Percentiles rank a stretch among this genome's conserved stretches.
Conservation (phyloP, 208 protist species). For the Acanthamoeba healyi region DNA sequence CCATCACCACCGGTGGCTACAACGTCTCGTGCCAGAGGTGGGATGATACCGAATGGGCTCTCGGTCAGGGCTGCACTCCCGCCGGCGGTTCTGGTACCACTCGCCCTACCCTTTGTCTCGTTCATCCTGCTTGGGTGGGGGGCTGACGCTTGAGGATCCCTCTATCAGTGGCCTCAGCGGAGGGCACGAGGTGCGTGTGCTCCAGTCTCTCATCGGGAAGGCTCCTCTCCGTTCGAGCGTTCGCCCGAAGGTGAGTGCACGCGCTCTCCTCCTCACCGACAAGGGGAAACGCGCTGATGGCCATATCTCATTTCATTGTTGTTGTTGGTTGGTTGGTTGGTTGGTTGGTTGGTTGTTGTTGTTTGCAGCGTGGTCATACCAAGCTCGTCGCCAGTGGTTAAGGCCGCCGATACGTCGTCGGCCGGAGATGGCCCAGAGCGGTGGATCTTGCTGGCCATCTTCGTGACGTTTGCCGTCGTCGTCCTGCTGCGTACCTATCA, state of each 20-base stretch:
- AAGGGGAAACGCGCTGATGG: too few relatives aligned
- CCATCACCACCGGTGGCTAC: not conserved
- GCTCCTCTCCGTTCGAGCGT: not conserved
- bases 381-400: not conserved
- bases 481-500: not conserved
- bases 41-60: not conserved
- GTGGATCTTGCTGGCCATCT: conserved; percentile 16
- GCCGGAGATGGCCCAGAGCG: not conserved
- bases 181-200: not conserved
- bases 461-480: not conserved
- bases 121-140: too few relatives aligned
- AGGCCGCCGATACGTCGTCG: not conserved
- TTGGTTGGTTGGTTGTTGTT: too few relatives aligned
- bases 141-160: too few relatives aligned
- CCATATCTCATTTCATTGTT: not conserved
- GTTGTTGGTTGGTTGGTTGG: too few relatives aligned
- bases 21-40: not conserved
- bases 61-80: not conserved
- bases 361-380: not conserved
- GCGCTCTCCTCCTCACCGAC: too few relatives aligned
- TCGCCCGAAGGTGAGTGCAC: too few relatives aligned
- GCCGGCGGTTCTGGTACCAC: too few relatives aligned
- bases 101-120: not conserved
- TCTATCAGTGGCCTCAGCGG: not conserved
- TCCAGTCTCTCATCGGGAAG: not conserved